Conservation (phyloP, 2,329 filamentous ascomycete species). For the Corniculantispora saksenae region DNA sequence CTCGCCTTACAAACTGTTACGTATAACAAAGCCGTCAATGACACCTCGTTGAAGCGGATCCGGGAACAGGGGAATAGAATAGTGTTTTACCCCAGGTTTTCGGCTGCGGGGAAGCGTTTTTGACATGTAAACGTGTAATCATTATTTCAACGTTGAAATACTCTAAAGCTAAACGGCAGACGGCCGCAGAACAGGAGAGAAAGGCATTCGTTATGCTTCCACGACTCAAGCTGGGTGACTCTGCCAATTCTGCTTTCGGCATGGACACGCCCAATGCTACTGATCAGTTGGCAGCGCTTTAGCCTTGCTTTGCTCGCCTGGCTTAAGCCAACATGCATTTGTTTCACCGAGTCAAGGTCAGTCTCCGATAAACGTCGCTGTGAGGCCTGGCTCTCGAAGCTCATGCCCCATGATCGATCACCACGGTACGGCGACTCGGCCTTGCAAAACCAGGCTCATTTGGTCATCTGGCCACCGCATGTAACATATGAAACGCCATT, state of each 20-base stretch:
- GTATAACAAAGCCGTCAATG: conserved; percentile 7
- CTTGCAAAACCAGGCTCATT: not conserved
- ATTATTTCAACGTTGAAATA: not conserved
- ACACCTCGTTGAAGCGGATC: not conserved
- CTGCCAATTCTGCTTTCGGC: not conserved
- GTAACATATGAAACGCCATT: not conserved
- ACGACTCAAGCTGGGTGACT: not conserved
- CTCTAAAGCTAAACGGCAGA: too few species aligned
- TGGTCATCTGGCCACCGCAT: not conserved
- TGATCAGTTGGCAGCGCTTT: not conserved
- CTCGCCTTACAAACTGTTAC: not conserved
- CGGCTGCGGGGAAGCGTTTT: not conserved
- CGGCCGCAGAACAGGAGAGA: not conserved
- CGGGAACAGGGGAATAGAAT: not conserved
- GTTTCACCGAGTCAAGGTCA: not conserved
- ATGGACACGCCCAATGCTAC: not conserved
- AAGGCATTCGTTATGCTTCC: not conserved
- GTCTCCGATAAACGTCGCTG: not conserved
- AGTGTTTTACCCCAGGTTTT: not conserved
- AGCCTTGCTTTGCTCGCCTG: too few species aligned
- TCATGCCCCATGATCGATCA: not conserved
- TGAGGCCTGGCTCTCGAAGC: not conserved
- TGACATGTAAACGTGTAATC: not conserved
- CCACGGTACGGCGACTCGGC: not conserved
- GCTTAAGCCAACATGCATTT: not conserved